Evolutionary conservation across 495 filamentous ascomycete genomes (phyloP), one percentile per base, ranked within the genome.

Genomic region (Xylaria curta): DNA sequence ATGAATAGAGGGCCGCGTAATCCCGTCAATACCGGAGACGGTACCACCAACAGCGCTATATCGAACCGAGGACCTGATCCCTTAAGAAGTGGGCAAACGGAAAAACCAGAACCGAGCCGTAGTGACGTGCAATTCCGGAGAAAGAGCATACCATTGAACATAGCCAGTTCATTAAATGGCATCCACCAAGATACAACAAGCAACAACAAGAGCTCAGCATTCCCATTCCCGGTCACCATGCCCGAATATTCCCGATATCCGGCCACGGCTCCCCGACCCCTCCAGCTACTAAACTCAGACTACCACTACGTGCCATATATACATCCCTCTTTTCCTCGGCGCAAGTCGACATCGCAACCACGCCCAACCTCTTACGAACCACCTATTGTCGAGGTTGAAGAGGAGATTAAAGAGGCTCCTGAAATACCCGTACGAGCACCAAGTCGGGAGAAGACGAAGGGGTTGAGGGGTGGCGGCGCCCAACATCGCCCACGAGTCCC

Each of bases 211-310:
- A 31, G 13, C 53, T 26, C 53, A 13, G 21, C 53, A 5, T 13
- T 31, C 26, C 13, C 58, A 38, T 60, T 17, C 8, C 58, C 13
- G 54, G 17, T 12, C 54, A 36, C 31, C 12, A 10, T 3, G 31
- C 58, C 31, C 17, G 21, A 38, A 21, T 7, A 38, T 15, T 58
- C 46, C 31, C 58, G 33, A 4, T 44, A 54, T 44, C 58, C 26
- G 1, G 60, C 68, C n/a, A 8, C 58, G 12, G 28, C 60, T 3
- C 68, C 68, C 21, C 28, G 12, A 7, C 68, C 68, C 3, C 68
- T 63, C 3, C 24, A 15, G 6, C 19, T 70, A 6, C 40, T 15
- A 28, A 38, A 21, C n/a, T 4, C 19, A 8, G 36, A 51, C 44
- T 15, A 21, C 10, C 4, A 60, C 31, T 12, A n/a, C n/a, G 24